These are phyloP conservation scores for Ziziphus jujuba DNA, from an alignment of 306 rosid species.

Conservation along the genomic window DNA sequence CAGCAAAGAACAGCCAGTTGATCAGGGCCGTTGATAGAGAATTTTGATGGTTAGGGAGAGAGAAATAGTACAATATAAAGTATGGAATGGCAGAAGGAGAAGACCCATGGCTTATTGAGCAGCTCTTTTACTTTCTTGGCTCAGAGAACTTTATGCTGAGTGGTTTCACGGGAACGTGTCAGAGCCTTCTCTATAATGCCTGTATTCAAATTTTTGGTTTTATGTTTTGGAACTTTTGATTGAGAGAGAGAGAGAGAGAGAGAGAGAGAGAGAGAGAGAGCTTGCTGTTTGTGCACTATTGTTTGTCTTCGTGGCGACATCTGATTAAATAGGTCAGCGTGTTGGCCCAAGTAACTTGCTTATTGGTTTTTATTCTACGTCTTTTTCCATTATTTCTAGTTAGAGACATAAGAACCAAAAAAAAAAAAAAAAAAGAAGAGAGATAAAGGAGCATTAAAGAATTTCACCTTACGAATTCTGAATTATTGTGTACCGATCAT, in stretches of 20 bases:
- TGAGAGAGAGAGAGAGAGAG: neutral
- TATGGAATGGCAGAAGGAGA: neutral
- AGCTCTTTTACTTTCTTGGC: conserved; percentile 3
- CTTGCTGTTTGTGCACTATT: neutral
- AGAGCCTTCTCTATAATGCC: conserved; percentile 14
- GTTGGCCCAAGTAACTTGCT: neutral
- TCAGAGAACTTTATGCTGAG: conserved; percentile 26
- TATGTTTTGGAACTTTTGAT: conserved; percentile 1
- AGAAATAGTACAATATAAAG: conserved; percentile 6
- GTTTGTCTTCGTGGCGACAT: conserved; percentile 25
- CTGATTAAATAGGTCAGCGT: conserved; percentile 20
- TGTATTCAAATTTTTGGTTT: neutral
- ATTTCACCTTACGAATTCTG: too few species aligned
- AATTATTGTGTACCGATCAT: too few species aligned
- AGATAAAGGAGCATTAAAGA: neutral
- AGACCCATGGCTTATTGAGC: neutral
- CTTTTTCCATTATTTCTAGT: neutral
- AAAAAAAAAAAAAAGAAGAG: neutral
- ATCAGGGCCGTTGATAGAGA: conserved; percentile 39
- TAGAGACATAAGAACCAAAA: neutral
- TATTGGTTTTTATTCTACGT: neutral
- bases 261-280: neutral
- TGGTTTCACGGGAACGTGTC: conserved; percentile 45
- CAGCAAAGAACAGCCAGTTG: conserved; percentile 2
- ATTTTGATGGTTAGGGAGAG: neutral